These are phyloP conservation scores for Cardamine occulta DNA, from an alignment of 345 rosid genomes.

Conservation along the genomic window DNA sequence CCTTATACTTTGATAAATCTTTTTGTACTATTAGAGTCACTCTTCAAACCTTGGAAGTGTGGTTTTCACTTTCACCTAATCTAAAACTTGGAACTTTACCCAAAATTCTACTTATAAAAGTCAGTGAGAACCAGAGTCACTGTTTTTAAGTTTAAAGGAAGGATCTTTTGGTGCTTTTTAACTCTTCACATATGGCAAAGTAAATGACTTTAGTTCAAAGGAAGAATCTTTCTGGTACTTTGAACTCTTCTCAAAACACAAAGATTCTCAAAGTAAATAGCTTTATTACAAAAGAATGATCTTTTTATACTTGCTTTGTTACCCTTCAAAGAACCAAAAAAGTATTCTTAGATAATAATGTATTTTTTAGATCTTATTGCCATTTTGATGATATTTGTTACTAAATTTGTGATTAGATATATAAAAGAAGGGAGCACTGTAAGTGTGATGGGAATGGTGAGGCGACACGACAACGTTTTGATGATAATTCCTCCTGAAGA, in stretches of 20 bases:
- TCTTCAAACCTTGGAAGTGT: slow-evolving; percentile 11
- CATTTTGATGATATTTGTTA: background rate
- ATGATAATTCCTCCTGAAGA: slow-evolving; percentile 80
- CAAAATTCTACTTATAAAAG: background rate
- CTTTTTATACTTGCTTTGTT: background rate
- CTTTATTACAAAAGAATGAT: slow-evolving; percentile 19
- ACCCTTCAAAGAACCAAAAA: background rate
- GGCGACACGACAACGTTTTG: slow-evolving; percentile 79
- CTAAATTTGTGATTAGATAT: slow-evolving; percentile 53
- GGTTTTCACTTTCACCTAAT: slow-evolving; percentile 5
- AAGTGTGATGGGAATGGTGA: slow-evolving; percentile 93
- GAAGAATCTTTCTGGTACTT: slow-evolving; percentile 22
- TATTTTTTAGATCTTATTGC: background rate
- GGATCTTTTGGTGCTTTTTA: slow-evolving; percentile 23
- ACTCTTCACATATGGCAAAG: background rate
- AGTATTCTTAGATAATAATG: background rate
- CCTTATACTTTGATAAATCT: background rate
- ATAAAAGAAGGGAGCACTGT: slow-evolving; percentile 95
- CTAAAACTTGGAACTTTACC: slow-evolving; percentile 12
- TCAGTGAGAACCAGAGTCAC: slow-evolving; percentile 8
- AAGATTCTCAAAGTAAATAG: slow-evolving; percentile 8
- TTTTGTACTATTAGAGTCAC: background rate
- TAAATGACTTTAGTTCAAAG: slow-evolving; percentile 27
- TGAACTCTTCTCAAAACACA: slow-evolving; percentile 16
- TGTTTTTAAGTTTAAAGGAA: slow-evolving; percentile 4